Base-by-base conservation (phyloP, 2,329 filamentous ascomycete genomes). In the Diaporthe nobilis region DNA sequence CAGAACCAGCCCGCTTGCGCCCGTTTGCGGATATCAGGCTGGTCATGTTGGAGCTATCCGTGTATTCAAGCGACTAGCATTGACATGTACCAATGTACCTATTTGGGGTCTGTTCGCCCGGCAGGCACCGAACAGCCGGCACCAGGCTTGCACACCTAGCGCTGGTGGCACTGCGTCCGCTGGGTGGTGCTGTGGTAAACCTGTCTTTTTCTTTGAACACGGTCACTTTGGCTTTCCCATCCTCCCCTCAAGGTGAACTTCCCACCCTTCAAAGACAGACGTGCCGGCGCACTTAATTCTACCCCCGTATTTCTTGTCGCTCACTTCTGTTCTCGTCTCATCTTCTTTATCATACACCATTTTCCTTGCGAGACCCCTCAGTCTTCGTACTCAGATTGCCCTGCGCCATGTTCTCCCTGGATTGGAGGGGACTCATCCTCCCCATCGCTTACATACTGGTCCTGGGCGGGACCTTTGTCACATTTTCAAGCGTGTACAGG, bases 401-500 rank as follows among this genome's bases (percentile, higher is more conserved):
- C 31, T 39, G 47, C 71, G 82, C 79, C 76, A 90, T 91, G 88
- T 85, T 90, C 79, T 84, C 86, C 77, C 84, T 92, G 79, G 91
- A 97, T 89, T 98, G 95, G 95, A 87, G 94, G 86, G 94, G 94
- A 86, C 93, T 98, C 77, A 88, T 92, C 82, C 91, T 98, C 81
- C 96, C 97, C 76, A 91, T 98, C 82, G 93, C 95, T 86, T 99
- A 99, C 86, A 90, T 99, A 76, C 89, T 92, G 80, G 94, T 98
- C 76, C 92, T 99, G 73, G 90, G 94, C 81, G 95, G 95, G 81
- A 96, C 95, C 49, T 91, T 99, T 80, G 93, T 94, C 83, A 97
- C 95, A 78, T 99, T 99, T 86, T 97, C 95, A 65, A 94, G 92
- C 74, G 92, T 98, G 78, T 98, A 98, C 86, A 93, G 96, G 81